Evolutionary conservation across 2,329 filamentous ascomycete genomes (phyloP).

Genomic region (Fusarium sp.): DNA sequence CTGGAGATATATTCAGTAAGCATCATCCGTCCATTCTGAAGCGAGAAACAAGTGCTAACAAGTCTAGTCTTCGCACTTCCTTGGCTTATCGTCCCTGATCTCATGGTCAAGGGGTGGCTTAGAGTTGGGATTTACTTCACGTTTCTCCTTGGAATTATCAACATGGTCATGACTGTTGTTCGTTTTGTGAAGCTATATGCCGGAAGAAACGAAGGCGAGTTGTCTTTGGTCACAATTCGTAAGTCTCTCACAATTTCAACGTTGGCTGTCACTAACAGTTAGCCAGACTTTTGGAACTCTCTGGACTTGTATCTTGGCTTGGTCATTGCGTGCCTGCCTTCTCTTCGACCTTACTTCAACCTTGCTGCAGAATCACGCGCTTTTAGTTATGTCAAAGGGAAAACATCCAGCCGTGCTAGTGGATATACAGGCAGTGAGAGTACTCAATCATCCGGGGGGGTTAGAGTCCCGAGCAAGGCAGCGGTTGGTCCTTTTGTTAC

Average conservation of each 20-base stretch:
- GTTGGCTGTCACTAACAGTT: background rate
- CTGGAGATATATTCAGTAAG: constrained; percentile 21
- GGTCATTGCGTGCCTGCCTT: constrained; percentile 22
- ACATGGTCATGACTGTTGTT: constrained; percentile 12
- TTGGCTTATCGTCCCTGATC: constrained; percentile 15
- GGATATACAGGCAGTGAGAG: background rate
- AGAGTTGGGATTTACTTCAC: constrained; percentile 17
- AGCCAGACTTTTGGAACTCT: constrained; percentile 12
- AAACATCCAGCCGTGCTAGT: background rate
- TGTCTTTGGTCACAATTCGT: constrained; percentile 6
- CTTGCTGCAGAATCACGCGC: constrained; percentile 25
- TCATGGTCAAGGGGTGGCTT: constrained; percentile 18
- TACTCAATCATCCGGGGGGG: background rate
- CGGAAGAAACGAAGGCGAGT: background rate
- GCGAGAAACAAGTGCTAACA: background rate
- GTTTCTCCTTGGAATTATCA: constrained; percentile 25
- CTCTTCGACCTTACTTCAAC: constrained; percentile 27
- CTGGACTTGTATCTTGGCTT: constrained; percentile 23
- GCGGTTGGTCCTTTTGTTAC: background rate
- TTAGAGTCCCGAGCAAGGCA: background rate
- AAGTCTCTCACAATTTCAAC: accelerated
- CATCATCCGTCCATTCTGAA: background rate
- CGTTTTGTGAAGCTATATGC: constrained; percentile 17
- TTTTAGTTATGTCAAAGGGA: constrained; percentile 18
- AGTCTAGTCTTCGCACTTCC: constrained; percentile 13